These are phyloP conservation scores for Triadica sebifera DNA, from an alignment of 345 rosid genomes.

Conservation along the genomic window DNA sequence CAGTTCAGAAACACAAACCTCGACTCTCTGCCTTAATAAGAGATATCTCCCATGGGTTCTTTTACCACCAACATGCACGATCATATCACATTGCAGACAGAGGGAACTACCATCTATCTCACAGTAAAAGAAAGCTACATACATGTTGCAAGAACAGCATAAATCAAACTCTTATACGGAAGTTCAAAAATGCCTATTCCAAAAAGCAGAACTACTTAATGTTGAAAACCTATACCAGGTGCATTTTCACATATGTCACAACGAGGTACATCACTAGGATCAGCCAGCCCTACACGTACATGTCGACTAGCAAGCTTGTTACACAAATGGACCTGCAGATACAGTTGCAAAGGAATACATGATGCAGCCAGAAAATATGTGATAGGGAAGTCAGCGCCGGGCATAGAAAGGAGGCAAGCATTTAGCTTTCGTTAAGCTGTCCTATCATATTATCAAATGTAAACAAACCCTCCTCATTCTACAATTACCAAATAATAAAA, in stretches of 20 bases:
- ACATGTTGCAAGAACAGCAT: constrained; percentile 23
- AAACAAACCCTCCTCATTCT: not conserved
- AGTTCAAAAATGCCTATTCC: not conserved
- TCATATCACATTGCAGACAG: constrained; percentile 87
- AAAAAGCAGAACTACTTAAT: not conserved
- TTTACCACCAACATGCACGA: constrained; percentile 89
- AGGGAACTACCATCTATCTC: constrained; percentile 84
- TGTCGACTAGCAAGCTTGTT: constrained; percentile 85
- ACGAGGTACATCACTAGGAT: constrained; percentile 66
- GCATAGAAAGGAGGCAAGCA: not conserved
- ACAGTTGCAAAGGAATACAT: not conserved
- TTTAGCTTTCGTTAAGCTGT: not conserved
- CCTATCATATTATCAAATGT: not conserved
- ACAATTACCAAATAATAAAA: not conserved
- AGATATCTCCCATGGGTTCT: constrained; percentile 76
- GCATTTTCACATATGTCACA: constrained; percentile 87
- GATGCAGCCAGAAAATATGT: not conserved
- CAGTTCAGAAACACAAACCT: constrained; percentile 49
- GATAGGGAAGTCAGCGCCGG: not conserved
- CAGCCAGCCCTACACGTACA: constrained; percentile 73
- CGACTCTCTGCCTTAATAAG: constrained; percentile 69
- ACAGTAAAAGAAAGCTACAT: constrained; percentile 80
- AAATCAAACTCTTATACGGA: constrained; percentile 21
- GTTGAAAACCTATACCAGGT: constrained; percentile 46
- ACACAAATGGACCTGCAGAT: constrained; percentile 71